Conservation (phyloP, 305 asterid species). For the Fraxinus xanthoxyloides region DNA sequence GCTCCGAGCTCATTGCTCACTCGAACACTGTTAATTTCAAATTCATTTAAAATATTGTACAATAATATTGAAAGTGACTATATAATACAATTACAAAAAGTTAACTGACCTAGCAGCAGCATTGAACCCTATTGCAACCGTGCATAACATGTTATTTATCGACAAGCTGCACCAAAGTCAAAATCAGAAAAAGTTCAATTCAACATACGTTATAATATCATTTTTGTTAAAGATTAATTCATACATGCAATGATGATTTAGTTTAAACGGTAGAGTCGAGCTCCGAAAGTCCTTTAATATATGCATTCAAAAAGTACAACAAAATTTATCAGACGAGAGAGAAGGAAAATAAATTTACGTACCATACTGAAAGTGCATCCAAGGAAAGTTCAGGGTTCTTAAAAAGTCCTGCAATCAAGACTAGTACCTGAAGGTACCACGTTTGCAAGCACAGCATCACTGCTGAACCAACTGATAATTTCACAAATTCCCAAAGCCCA, state of each 20-base stretch:
- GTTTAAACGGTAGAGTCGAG: background rate
- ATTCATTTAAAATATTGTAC: background rate
- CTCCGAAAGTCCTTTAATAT: background rate
- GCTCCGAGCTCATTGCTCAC: conserved; percentile 90
- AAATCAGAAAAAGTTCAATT: background rate
- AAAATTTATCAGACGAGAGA: background rate
- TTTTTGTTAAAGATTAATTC: background rate
- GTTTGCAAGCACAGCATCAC: conserved; percentile 46
- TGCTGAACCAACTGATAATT: conserved; percentile 36
- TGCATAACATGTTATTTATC: conserved; percentile 53
- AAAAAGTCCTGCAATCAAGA: conserved; percentile 40
- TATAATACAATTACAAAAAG: background rate
- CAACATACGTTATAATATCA: background rate
- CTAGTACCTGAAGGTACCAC: conserved; percentile 42
- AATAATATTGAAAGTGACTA: background rate
- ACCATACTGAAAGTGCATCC: conserved; percentile 44
- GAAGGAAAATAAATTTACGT: background rate
- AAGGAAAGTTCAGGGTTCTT: conserved; percentile 36
- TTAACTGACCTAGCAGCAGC: conserved; percentile 73
- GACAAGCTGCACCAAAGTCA: conserved; percentile 52
- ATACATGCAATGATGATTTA: background rate
- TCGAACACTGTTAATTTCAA: conserved; percentile 50
- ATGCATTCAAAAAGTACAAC: background rate
- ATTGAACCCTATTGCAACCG: conserved; percentile 74
- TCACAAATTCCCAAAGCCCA: conserved; percentile 40